Base-by-base conservation (phyloP, 139 green algal genomes). In the Choricystis sp. region DNA sequence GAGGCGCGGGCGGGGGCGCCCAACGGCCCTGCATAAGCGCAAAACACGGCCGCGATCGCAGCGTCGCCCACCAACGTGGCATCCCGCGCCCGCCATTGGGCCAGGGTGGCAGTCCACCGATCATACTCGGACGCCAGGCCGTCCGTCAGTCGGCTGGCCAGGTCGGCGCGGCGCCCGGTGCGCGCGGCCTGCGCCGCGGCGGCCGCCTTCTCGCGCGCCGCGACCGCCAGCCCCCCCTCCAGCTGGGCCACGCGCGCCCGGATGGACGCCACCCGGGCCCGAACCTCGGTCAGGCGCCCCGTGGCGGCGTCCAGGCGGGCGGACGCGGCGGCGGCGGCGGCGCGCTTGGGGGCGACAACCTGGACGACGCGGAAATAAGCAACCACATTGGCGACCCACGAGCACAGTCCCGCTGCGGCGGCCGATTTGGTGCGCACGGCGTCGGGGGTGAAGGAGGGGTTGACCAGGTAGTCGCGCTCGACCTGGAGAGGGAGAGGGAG, bases 291-390 rank as follows among this genome's bases (percentile, higher is more conserved):
- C 29, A 96, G 83, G 81, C 94, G 94, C 60, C 83, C 83, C 77
- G 89, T 94, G 57, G 89, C 89, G 16, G 31, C 64, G 23, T 86
- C 81, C 56, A 96, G 77, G 65, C 83, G 84, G 65, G 75, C 77
- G 75, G 95, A 95, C 29, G 88, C 89, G 29, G 94, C 85, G 9
- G 71, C 79, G 56, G 95, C 73, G 0, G 77, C 80, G 9, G 72
- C 75, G 63, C 87, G 87, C 77, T 95, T 96, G 64, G 89, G 89
- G 1, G 82, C 85, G 23, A 96, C 89, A 27, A 95, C 83, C 78
- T 95, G 83, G 73, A 94, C 94, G 61, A 96, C 91, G 52, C 86
- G 76, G 84, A 89, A 91, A 76, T 95, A 96, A 72, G 93, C 93
- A 81, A 78, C 89, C 63, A 96, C 94, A 73, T 95, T 95, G 72